A percentile compares a stretch with the other conserved stretches of the same genome.
Conservation (phyloP, 2,329 filamentous ascomycete genomes). For the Penicillium crustosum region DNA sequence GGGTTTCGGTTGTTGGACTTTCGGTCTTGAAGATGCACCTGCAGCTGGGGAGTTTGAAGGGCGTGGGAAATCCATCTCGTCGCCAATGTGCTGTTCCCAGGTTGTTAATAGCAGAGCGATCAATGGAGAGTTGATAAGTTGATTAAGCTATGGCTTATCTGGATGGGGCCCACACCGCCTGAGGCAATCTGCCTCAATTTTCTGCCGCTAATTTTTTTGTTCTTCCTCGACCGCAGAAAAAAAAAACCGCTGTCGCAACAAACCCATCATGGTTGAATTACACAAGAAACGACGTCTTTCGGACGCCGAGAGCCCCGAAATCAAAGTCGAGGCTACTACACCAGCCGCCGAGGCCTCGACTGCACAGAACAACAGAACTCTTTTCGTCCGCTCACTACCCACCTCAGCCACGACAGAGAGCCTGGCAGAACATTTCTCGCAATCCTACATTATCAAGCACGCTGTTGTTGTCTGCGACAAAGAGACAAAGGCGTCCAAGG, state of each 20-base stretch:
- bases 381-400: conserved; percentile 89
- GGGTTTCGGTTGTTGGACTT: conserved; percentile 82
- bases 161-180: conserved; percentile 11
- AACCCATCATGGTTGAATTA: conserved; percentile 33
- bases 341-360: conserved; percentile 21
- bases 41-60: conserved; percentile 34
- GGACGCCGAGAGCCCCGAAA: conserved; percentile 22
- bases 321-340: conserved; percentile 24
- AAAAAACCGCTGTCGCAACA: conserved; percentile 16
- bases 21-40: conserved; percentile 33
- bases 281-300: conserved; percentile 40
- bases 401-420: conserved; percentile 74
- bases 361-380: conserved; percentile 57
- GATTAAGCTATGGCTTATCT: conserved; percentile 23
- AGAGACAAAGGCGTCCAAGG: conserved; percentile 80
- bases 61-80: conserved; percentile 33
- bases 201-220: conserved; percentile 39
- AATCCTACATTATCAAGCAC: conserved; percentile 93
- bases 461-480: conserved; percentile 88
- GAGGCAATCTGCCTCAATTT: conserved; percentile 25
- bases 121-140: conserved; percentile 19
- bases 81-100: neutral
- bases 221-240: conserved; percentile 14
- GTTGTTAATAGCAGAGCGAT: neutral
- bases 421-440: conserved; percentile 85